These are phyloP conservation scores for Tylopilus subfusipes DNA, from an alignment of 768 basidiomycete species.

Conservation along the genomic window DNA sequence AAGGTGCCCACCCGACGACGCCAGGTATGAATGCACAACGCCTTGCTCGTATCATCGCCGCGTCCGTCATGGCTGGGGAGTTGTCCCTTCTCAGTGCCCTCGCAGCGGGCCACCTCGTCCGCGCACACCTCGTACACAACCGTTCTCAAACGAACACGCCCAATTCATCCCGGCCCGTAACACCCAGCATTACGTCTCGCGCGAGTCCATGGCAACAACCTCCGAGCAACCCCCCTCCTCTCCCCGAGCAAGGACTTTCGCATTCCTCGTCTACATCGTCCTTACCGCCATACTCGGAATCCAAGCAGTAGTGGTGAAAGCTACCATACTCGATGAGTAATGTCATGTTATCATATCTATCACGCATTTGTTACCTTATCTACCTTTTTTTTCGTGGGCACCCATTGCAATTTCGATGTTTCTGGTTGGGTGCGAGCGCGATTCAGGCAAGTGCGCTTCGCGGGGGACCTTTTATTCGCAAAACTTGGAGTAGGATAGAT, in stretches of 20 bases:
- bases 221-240: conserved; percentile 5
- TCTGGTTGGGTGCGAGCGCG: neutral
- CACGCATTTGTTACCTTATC: conserved; percentile 22
- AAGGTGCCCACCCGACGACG: conserved; percentile 79
- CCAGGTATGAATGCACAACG: conserved; percentile 89
- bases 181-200: conserved; percentile 43
- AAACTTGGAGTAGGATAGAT: conserved; percentile 16
- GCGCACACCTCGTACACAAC: conserved; percentile 92
- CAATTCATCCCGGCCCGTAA: conserved; percentile 54
- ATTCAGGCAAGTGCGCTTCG: neutral
- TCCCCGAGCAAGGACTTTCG: conserved; percentile 19
- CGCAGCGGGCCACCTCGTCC: conserved; percentile 91
- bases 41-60: conserved; percentile 85
- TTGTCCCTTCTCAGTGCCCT: conserved; percentile 87
- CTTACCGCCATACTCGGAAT: conserved; percentile 41
- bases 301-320: conserved; percentile 16
- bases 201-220: conserved; percentile 26
- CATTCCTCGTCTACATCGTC: conserved; percentile 39
- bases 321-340: conserved; percentile 3
- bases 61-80: conserved; percentile 97
- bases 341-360: conserved; percentile 17
- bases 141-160: conserved; percentile 82
- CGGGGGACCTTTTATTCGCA: neutral
- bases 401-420: neutral
- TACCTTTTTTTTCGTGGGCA: conserved; percentile 5